Base-by-base conservation (phyloP, 2,329 filamentous ascomycete species). In the Verticillium longisporum region DNA sequence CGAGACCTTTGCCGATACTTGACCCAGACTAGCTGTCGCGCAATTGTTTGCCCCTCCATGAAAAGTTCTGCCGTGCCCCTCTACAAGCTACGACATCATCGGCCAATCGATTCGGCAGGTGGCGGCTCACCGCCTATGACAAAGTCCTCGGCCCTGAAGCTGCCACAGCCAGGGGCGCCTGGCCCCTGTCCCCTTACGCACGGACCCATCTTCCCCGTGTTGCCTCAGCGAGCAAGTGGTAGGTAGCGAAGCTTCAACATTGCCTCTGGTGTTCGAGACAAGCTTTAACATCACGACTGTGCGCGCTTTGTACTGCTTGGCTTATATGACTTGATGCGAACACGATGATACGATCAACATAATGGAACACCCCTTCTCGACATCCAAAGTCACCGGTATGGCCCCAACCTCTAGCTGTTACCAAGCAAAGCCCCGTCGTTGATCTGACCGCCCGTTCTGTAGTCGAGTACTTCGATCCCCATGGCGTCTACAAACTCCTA, bases 381-480 rank as follows among this genome's bases (percentile, higher is more conserved):
- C 87, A 68, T 90, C 88, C 68, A 91, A 91, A 81, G 89, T 92
- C 70, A 91, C 88, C 72, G 88, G 88, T 90, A 78, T 60, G 74
- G 59, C 54, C 36, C 26, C 45, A n/a, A 36, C 56, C 53, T 14
- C 10, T 59, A 21, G 37, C 34, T 31, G 26, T 31, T 5, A 31
- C 61, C 33, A 55, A 34, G n/a, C 33, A 31, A 33, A 53, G 18
- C 45, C 21, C 7, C 18, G 18, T 7, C 18, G 18, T 15, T 62
- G 31, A 55, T 59, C 32, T 64, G 55, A 61, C 37, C 59, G 60
- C 64, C 21, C 14, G 34, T 21, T 18, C 54, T 61, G 45, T 69
- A 96, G 92, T 97, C 79, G 93, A 98, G 81, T 99, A 97, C 78
- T 92, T 90, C 78, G 95, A 99, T 77, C 94, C 95, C 59, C 90